A percentile compares a stretch with the other conserved stretches of the same genome.
These are phyloP conservation scores for Litsea cubeba DNA, from an alignment of 164 flowering plant genomes.

Conservation along the genomic window DNA sequence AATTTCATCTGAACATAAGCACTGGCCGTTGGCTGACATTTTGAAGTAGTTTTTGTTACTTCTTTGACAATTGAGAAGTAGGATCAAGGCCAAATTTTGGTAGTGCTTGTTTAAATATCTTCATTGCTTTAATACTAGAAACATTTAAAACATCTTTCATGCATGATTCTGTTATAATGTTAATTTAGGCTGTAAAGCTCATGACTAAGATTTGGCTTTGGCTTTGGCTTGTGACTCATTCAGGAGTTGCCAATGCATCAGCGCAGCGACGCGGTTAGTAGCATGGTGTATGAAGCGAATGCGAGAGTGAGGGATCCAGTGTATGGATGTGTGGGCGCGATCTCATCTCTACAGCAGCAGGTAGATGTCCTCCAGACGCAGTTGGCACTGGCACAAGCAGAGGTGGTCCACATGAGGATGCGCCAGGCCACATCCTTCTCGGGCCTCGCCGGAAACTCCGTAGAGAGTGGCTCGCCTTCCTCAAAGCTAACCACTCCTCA, in stretches of 20 bases:
- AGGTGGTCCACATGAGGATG: slow-evolving; percentile 63
- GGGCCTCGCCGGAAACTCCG: slow-evolving; percentile 6
- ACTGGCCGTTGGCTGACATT: too few species aligned
- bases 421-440: slow-evolving; percentile 26
- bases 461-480: slow-evolving; percentile 22
- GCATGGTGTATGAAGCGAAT: slow-evolving; percentile 87
- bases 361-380: slow-evolving; percentile 61
- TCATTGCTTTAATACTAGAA: too few species aligned
- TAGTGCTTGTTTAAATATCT: too few species aligned
- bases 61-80: too few species aligned
- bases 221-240: not conserved
- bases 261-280: slow-evolving; percentile 72
- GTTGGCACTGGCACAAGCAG: slow-evolving; percentile 73
- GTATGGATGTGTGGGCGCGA: slow-evolving; percentile 88
- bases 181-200: too few species aligned
- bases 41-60: too few species aligned
- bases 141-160: too few species aligned
- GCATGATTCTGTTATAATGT: too few species aligned
- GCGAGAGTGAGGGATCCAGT: slow-evolving; percentile 81
- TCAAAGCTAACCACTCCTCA: slow-evolving; percentile 14
- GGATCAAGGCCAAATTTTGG: too few species aligned
- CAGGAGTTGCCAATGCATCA: slow-evolving; percentile 67
- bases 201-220: not conserved
- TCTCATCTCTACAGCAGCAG: slow-evolving; percentile 67
- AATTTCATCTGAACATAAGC: too few species aligned